Evolutionary conservation across 768 basidiomycete genomes (phyloP), one percentile per base, ranked within the genome.

Genomic region (Dentipellis sp.): DNA sequence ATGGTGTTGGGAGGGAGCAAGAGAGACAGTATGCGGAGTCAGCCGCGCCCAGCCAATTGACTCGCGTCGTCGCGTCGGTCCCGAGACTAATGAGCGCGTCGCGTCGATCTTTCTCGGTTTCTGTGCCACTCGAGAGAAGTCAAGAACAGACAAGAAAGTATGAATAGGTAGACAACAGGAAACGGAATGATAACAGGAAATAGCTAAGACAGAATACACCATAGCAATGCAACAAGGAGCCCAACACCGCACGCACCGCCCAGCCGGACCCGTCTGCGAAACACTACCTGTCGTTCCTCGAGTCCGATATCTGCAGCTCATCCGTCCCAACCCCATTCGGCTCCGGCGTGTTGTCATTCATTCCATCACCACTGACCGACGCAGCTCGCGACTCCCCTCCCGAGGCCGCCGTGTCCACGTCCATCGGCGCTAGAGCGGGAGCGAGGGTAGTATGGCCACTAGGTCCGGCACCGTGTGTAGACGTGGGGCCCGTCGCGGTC

Each of bases 391-490:
- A 37, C 3, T 52, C 51, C 37, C 22, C 48, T 14, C 22, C 59
- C 2, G 49, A 55, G 12, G 58, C 35, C 34, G 35, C 56, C 37
- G 47, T 49, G 21, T 62, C 61, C 16, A 57, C 21, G n/a, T 59
- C 61, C 61, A 60, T 57, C 17, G 53, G 22, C 37, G 47, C 54
- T 17, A 62, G 53, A 11, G 55, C n/a, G 4, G 60, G 58, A 34
- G 60, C 56, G 35, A 60, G 36, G n/a, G 56, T 60, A 35, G 54
- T 62, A 39, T 62, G 61, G 17, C 59, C 56, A 14, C 88, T 90
- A 4, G 88, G 88, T 4, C 88, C 88, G 23, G 84, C 86, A 14
- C 86, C 86, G 59, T 86, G 84, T 0, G 84, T 82, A 21, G 76
- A 74, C 36, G 76, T 69, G 3, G 78, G 62, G 52, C 68, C 70